A percentile compares a stretch with the other conserved stretches of the same genome.
These are phyloP conservation scores for Curvularia eragrostidis DNA, from an alignment of 2,329 filamentous ascomycete species.

Conservation along the genomic window DNA sequence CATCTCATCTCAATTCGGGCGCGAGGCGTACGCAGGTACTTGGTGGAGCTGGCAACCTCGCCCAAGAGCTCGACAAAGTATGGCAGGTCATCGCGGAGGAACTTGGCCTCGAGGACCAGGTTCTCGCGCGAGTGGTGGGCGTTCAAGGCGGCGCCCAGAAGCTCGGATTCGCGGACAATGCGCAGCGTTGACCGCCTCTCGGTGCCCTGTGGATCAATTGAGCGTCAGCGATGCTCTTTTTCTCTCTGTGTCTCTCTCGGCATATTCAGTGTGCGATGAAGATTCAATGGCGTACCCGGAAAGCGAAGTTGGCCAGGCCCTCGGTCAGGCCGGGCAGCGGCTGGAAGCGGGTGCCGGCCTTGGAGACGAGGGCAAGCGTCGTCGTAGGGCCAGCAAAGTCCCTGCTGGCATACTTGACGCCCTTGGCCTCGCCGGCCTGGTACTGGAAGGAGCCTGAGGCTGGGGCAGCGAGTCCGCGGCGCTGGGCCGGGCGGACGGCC, in stretches of 20 bases:
- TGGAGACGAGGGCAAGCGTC: constrained; percentile 88
- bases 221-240: constrained; percentile 31
- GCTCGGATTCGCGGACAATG: constrained; percentile 93
- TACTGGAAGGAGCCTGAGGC: constrained; percentile 82
- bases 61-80: constrained; percentile 97
- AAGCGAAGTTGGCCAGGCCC: constrained; percentile 92
- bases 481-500: constrained; percentile 62
- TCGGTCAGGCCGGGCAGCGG: constrained; percentile 86
- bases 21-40: constrained; percentile 68
- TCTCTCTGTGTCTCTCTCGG: background rate
- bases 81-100: constrained; percentile 92
- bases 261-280: background rate
- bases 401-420: constrained; percentile 91
- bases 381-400: constrained; percentile 88
- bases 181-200: constrained; percentile 85
- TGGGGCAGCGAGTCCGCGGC: constrained; percentile 70
- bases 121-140: constrained; percentile 93
- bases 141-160: constrained; percentile 88
- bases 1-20: constrained; percentile 26
- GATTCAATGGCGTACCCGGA: constrained; percentile 72
- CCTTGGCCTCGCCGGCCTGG: constrained; percentile 82
- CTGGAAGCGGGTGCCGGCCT: constrained; percentile 94
- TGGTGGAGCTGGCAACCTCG: constrained; percentile 87
- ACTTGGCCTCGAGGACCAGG: constrained; percentile 89
- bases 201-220: constrained; percentile 71